These are phyloP conservation scores for Komagataella ulmi DNA, from an alignment of 805 yeast genomes.

Conservation along the genomic window DNA sequence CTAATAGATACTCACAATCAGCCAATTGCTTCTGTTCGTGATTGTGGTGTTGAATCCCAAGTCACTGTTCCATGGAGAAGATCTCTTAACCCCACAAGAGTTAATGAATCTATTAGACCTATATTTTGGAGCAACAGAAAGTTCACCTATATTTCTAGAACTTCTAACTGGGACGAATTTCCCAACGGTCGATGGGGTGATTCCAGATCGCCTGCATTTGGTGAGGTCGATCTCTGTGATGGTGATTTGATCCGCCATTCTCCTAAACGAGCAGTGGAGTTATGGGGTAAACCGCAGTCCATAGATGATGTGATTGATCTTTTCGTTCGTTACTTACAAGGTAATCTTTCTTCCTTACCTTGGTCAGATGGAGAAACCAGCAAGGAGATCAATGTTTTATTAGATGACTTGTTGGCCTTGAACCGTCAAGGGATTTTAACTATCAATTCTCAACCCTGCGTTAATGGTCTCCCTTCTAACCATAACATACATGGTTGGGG, in stretches of 20 bases:
- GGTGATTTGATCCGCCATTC: constrained; percentile 73
- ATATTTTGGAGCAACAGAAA: constrained; percentile 95
- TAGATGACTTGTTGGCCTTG: constrained; percentile 42
- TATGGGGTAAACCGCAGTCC: constrained; percentile 77
- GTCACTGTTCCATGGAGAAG: constrained; percentile 73
- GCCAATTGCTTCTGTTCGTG: constrained; percentile 16
- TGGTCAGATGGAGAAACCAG: constrained; percentile 93
- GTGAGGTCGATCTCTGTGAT: constrained; percentile 75
- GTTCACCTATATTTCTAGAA: constrained; percentile 76
- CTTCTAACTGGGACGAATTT: constrained; percentile 94
- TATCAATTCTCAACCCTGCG: constrained; percentile 88
- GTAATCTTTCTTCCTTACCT: constrained; percentile 65
- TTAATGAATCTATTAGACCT: constrained; percentile 77
- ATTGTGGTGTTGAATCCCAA: constrained; percentile 8
- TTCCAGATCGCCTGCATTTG: constrained; percentile 93
- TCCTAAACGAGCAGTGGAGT: constrained; percentile 61
- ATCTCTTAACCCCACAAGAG: constrained; percentile 69
- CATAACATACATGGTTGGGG: constrained; percentile 88
- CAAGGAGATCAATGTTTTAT: constrained; percentile 56
- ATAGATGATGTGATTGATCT: constrained; percentile 47
- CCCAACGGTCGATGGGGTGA: constrained; percentile 99
- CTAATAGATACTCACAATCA: constrained; percentile 23
- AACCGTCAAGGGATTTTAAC: constrained; percentile 64
- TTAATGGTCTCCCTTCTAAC: constrained; percentile 63
- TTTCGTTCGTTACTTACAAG: constrained; percentile 57